Conservation (phyloP, 2,329 filamentous ascomycete genomes). For the Calonectria montana region DNA sequence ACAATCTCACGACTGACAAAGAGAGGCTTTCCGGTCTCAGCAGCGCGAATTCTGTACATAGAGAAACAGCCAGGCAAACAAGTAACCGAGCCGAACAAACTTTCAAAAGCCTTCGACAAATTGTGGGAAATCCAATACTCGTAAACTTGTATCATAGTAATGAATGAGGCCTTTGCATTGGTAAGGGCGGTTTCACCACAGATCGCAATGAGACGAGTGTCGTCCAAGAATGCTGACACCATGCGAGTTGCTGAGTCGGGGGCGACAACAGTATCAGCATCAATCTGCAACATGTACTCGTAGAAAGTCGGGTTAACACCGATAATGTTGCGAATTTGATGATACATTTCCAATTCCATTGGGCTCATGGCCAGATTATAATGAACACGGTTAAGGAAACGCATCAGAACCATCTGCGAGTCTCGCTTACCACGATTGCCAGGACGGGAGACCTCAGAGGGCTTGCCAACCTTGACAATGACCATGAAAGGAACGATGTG, state of each 20-base stretch:
- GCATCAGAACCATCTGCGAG: slow-evolving; percentile 98
- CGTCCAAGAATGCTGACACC: slow-evolving; percentile 89
- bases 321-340: slow-evolving; percentile 98
- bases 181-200: slow-evolving; percentile 95
- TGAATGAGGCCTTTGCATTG: slow-evolving; percentile 91
- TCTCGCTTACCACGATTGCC: slow-evolving; percentile 99
- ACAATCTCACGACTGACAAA: slow-evolving; percentile 96
- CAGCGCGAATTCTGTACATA: slow-evolving; percentile 97
- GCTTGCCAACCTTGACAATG: slow-evolving; percentile 96
- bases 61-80: slow-evolving; percentile 99
- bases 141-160: slow-evolving; percentile 99
- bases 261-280: slow-evolving; percentile 95
- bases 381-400: slow-evolving; percentile 98
- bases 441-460: slow-evolving; percentile 92
- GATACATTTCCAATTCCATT: slow-evolving; percentile 96
- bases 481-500: slow-evolving; percentile 99
- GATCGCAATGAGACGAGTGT: slow-evolving; percentile 91
- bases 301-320: slow-evolving; percentile 99
- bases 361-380: slow-evolving; percentile 98
- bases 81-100: slow-evolving; percentile 95
- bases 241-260: slow-evolving; percentile 91
- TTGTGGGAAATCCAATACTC: slow-evolving; percentile 99
- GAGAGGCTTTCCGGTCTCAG: slow-evolving; percentile 93
- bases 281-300: slow-evolving; percentile 95
- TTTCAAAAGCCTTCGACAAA: slow-evolving; percentile 95